These are phyloP conservation scores for Aspergillus cavernicola DNA, from an alignment of 495 filamentous ascomycete genomes.

Conservation along the genomic window DNA sequence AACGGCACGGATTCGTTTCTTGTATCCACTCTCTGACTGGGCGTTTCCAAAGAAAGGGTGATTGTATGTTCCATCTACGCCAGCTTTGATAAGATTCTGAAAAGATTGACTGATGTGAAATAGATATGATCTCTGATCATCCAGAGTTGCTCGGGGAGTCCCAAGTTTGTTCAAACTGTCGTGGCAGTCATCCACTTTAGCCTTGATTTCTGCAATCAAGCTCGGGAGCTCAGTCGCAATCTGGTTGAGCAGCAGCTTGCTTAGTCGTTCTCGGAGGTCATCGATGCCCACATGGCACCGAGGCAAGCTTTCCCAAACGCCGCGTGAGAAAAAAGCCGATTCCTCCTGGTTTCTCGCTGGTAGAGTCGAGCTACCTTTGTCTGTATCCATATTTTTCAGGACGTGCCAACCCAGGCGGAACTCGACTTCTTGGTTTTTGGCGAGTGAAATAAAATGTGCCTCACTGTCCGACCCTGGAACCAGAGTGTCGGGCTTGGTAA, in stretches of 20 bases:
- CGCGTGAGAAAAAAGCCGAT: constrained; percentile 40
- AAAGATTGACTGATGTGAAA: constrained; percentile 50
- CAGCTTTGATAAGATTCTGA: constrained; percentile 43
- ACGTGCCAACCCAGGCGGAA: constrained; percentile 50
- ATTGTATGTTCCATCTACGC: constrained; percentile 54
- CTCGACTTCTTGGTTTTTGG: constrained; percentile 43
- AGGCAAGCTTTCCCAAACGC: constrained; percentile 44
- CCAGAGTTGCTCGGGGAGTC: constrained; percentile 36
- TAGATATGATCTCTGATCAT: constrained; percentile 53
- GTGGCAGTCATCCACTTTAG: constrained; percentile 29
- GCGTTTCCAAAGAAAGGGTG: constrained; percentile 52
- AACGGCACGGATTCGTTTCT: constrained; percentile 56
- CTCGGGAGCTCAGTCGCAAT: constrained; percentile 55
- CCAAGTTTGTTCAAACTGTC: constrained; percentile 46
- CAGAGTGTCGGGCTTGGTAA: constrained; percentile 51
- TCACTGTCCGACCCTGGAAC: constrained; percentile 37
- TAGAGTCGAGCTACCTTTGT: constrained; percentile 34
- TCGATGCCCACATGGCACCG: constrained; percentile 44
- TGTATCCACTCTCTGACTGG: constrained; percentile 31
- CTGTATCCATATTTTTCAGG: constrained; percentile 43
- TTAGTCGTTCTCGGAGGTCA: constrained; percentile 47
- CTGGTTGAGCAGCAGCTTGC: constrained; percentile 52
- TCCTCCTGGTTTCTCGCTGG: constrained; percentile 35
- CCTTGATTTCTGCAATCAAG: constrained; percentile 54
- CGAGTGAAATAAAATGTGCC: constrained; percentile 33